Evolutionary conservation across 345 rosid species (phyloP).

Genomic region (Turnera subulata): DNA sequence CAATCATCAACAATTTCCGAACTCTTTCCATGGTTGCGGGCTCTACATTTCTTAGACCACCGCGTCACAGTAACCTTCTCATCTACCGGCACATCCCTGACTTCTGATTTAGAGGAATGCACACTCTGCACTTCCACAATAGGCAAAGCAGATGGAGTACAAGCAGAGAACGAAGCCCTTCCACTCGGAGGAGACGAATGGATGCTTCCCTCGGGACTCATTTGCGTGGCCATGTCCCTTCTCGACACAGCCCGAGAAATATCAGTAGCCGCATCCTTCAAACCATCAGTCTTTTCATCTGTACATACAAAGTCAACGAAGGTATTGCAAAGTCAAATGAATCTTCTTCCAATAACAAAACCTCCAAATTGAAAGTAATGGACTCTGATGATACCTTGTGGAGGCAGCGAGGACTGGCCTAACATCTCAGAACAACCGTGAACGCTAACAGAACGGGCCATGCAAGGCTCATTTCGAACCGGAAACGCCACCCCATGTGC

Average conservation of each 20-base stretch:
- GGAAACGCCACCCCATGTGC: conserved; percentile 39
- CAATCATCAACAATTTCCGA: conserved; percentile 62
- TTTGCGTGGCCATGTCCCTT: conserved; percentile 98
- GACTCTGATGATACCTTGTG: conserved; percentile 37
- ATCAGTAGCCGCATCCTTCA: conserved; percentile 59
- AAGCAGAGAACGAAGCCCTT: conserved; percentile 43
- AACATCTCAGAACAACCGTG: conserved; percentile 80
- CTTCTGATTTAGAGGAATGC: conserved; percentile 47
- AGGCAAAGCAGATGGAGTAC: conserved; percentile 51
- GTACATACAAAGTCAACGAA: conserved; percentile 19
- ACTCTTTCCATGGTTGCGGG: conserved; percentile 45
- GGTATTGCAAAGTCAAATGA: not conserved
- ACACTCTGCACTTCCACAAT: conserved; percentile 46
- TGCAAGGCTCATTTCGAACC: conserved; percentile 47
- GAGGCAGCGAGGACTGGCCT: conserved; percentile 32
- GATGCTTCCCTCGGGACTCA: conserved; percentile 81
- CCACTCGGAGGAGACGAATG: conserved; percentile 56
- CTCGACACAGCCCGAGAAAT: conserved; percentile 61
- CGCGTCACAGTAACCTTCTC: conserved; percentile 80
- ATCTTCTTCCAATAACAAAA: not conserved
- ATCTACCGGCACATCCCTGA: conserved; percentile 85
- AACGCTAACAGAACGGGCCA: conserved; percentile 86
- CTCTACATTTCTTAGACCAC: conserved; percentile 77
- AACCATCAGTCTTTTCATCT: conserved; percentile 47
- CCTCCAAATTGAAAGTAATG: not conserved